Evolutionary conservation across 768 basidiomycete genomes (phyloP), one percentile per base, ranked within the genome.

Genomic region (Tubosaeta sp.): DNA sequence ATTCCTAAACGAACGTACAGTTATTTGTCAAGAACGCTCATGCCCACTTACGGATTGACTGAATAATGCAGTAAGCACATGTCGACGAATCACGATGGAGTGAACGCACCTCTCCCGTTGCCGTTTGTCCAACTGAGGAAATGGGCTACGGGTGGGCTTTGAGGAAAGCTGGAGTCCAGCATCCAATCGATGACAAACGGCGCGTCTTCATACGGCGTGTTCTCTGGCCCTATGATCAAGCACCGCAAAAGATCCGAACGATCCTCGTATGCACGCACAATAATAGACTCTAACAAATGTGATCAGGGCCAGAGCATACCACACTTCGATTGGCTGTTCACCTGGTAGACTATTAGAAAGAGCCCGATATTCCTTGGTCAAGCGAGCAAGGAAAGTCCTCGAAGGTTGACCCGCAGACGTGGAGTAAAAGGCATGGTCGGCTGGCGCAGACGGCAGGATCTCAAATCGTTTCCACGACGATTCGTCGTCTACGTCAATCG

Each of bases 131-230:
- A 95, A 54, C 91, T 93, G 45, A 85, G 77, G 69, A 97, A 97
- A 71, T 91, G 87, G 10, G 94, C 95, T 50, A 83, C 74, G 0
- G 94, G 94, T 12, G 94, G 92, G 54, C 75, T 81, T 57, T 84
- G 82, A 42, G 85, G 92, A 65, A 87, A 97, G 66, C 86, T 85
- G 49, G 83, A 89, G 61, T 89, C 90, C 11, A 92, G 74, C 78
- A 85, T 82, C 90, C 90, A 92, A 70, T 97, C 94, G 51, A 97
- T 95, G 25, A 97, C 85, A 70, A 95, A 95, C 0, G 94, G 95
- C 17, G 91, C 91, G 67, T 95, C 88, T 67, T 91, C 82, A 59
- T 95, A 97, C n/a, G 94, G 94, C 9, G 95, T 97, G 57, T 93
- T 94, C 60, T 88, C 83, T 52, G 93, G 91, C 4, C 94, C 94